phyloP scores from a whole-genome alignment of 768 basidiomycete species.

The Leccinum ochraceum region DNA sequence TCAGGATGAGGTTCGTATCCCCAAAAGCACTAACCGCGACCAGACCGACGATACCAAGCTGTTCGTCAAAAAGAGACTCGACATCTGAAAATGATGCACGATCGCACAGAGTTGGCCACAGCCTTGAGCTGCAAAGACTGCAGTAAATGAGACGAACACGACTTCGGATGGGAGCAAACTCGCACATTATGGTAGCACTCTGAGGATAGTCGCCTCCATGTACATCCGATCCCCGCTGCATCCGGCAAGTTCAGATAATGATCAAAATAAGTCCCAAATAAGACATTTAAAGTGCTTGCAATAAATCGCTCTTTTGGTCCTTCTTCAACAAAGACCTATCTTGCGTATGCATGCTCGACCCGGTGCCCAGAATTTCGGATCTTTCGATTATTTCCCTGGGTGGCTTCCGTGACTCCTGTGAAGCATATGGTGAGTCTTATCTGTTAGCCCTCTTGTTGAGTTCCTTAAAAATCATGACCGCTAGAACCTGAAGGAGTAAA shows the following conservation, averaged over 20 bases:
- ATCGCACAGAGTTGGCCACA: constrained; percentile 79
- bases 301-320: constrained; percentile 56
- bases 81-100: neutral
- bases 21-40: constrained; percentile 68
- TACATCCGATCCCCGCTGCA: constrained; percentile 66
- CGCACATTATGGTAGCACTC: constrained; percentile 83
- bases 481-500: neutral
- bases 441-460: neutral
- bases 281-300: constrained; percentile 32
- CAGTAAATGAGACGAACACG: constrained; percentile 89
- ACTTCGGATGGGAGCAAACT: constrained; percentile 74
- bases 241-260: constrained; percentile 34
- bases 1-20: constrained; percentile 27
- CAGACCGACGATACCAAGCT: constrained; percentile 58
- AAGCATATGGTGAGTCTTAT: neutral
- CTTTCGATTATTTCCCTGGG: neutral
- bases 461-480: neutral
- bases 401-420: neutral
- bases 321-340: neutral
- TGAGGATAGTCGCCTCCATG: constrained; percentile 82
- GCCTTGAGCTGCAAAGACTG: constrained; percentile 81
- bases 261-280: neutral
- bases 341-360: neutral
- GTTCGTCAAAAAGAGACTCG: neutral
- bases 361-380: neutral